A percentile compares a stretch with the other conserved stretches of the same genome.
Conservation (phyloP, 225 moss, liverwort and hornwort genomes). For the Neckera pumila region DNA sequence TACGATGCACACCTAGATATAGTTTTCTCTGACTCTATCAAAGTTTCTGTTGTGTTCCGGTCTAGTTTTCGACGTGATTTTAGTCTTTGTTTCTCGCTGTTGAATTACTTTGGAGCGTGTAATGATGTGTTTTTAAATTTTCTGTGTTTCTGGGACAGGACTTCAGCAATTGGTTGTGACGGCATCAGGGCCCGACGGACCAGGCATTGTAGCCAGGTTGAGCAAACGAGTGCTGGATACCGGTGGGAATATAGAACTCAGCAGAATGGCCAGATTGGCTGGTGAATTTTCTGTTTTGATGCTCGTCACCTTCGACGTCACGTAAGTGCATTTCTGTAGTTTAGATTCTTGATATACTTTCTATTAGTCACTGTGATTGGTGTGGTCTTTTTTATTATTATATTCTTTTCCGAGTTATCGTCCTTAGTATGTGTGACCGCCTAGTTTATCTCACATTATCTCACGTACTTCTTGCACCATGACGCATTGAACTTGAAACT, state of each 20-base stretch:
- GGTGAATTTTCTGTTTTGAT: constrained; percentile 43
- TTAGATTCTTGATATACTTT: neutral
- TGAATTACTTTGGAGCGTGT: neutral
- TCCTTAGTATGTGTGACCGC: neutral
- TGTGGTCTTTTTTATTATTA: neutral
- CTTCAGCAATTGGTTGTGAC: constrained; percentile 33
- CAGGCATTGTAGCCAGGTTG: constrained; percentile 40
- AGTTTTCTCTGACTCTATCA: neutral
- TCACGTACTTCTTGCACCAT: neutral
- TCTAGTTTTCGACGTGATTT: neutral
- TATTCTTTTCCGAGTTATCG: neutral
- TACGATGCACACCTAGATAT: neutral
- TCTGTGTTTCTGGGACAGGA: neutral
- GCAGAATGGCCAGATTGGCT: constrained; percentile 43
- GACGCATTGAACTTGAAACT: neutral
- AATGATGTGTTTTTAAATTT: neutral
- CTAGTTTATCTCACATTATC: neutral
- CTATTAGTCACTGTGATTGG: neutral
- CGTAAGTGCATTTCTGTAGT: constrained; percentile 11
- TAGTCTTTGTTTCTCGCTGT: neutral
- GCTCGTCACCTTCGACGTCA: constrained; percentile 30
- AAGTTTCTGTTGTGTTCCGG: neutral
- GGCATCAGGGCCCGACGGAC: constrained; percentile 37
- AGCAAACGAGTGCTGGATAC: constrained; percentile 39
- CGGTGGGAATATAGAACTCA: constrained; percentile 36